Conservation (phyloP, 148 eudicot species). For the Rhododendron henanense region DNA sequence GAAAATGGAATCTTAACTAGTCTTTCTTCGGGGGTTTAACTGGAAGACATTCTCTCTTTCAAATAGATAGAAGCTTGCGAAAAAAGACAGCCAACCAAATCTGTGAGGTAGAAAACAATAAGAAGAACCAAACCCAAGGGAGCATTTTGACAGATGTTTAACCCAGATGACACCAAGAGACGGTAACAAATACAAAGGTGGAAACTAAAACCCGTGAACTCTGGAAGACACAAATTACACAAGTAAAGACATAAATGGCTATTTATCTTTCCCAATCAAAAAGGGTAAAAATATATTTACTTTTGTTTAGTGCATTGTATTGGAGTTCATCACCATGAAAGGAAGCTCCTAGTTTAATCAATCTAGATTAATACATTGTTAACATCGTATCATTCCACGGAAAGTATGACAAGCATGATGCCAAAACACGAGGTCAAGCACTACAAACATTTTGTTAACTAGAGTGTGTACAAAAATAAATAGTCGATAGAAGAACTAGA, state of each 20-base stretch:
- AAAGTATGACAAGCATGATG: background rate
- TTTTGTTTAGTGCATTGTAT: background rate
- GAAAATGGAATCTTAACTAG: background rate
- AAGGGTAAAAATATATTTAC: background rate
- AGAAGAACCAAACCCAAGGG: background rate
- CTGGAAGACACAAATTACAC: background rate
- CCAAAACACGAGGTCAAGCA: background rate
- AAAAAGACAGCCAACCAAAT: background rate
- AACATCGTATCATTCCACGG: background rate
- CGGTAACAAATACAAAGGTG: background rate
- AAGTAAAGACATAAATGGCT: background rate
- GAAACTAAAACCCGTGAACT: background rate
- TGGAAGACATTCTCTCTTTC: background rate
- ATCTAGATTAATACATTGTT: background rate
- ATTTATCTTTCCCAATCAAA: background rate
- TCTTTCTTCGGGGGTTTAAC: background rate
- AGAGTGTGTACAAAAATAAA: background rate
- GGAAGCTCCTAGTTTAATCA: background rate
- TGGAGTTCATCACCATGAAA: background rate
- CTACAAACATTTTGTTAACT: background rate
- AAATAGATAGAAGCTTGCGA: background rate
- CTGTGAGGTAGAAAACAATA: background rate
- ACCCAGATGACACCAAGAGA: background rate
- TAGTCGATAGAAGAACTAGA: background rate
- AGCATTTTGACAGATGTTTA: background rate